phyloP scores from a whole-genome alignment of 2,329 filamentous ascomycete species.

The Colletotrichum magnum region DNA sequence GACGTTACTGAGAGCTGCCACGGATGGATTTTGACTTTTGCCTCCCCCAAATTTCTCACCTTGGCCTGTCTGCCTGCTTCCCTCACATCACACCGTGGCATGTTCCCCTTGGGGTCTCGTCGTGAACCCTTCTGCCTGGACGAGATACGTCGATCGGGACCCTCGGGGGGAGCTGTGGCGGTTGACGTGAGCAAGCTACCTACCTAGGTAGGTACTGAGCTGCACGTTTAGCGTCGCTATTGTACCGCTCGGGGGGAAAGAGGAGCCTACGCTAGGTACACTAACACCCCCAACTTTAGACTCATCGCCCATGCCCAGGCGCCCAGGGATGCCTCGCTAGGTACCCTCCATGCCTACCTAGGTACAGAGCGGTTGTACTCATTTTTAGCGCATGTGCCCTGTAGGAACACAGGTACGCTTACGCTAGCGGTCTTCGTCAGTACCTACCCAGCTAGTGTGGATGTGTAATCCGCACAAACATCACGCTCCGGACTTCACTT shows the following conservation, averaged over 20 bases:
- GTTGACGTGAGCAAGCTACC: slow-evolving; percentile 4
- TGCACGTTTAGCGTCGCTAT: slow-evolving; percentile 7
- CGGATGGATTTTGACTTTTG: background rate
- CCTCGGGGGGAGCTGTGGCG: background rate
- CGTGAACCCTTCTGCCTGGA: too few species aligned
- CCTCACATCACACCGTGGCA: too few species aligned
- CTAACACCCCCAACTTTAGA: slow-evolving; percentile 7
- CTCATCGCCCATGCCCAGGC: background rate
- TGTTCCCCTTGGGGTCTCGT: too few species aligned
- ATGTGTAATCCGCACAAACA: too few species aligned
- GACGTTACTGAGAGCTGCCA: background rate
- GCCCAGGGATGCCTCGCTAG: background rate
- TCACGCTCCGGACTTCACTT: too few species aligned
- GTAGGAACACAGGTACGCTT: too few species aligned
- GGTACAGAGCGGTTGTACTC: background rate
- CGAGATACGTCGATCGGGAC: background rate
- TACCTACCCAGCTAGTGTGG: too few species aligned
- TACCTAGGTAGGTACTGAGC: background rate
- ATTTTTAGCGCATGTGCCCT: background rate
- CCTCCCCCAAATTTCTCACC: background rate
- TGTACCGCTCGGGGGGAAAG: background rate
- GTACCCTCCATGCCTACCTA: background rate
- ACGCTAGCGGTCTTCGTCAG: too few species aligned
- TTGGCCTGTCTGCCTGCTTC: background rate
- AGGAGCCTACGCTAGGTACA: too few species aligned